A percentile compares a stretch with the other conserved stretches of the same genome.
phyloP scores from a whole-genome alignment of 371 early-diverging fungal genomes.

The Lichtheimia corymbifera region DNA sequence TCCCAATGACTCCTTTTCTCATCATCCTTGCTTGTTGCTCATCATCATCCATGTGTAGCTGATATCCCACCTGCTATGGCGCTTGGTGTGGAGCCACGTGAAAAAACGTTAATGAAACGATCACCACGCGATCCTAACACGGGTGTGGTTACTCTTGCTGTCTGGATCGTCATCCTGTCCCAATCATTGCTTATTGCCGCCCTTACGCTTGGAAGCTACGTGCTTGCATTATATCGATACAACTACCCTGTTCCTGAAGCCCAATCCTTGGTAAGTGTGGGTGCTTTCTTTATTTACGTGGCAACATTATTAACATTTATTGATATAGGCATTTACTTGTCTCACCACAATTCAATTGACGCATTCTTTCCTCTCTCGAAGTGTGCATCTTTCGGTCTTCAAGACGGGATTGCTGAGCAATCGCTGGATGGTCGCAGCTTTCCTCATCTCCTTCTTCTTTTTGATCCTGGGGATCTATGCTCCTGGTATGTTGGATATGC shows the following conservation, averaged over 20 bases:
- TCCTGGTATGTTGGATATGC: constrained; percentile 47
- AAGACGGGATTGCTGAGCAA: constrained; percentile 71
- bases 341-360: constrained; percentile 79
- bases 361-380: constrained; percentile 80
- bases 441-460: constrained; percentile 59
- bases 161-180: constrained; percentile 29
- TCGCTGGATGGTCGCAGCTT: constrained; percentile 73
- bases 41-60: constrained; percentile 12
- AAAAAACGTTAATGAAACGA: constrained; percentile 73
- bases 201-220: constrained; percentile 55
- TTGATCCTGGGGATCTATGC: constrained; percentile 75
- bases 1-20: constrained; percentile 22
- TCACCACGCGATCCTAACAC: constrained; percentile 67
- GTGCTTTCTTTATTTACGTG: not conserved
- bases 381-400: constrained; percentile 71
- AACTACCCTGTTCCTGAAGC: constrained; percentile 20
- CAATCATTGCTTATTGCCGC: constrained; percentile 60
- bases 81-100: constrained; percentile 79
- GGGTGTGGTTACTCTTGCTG: constrained; percentile 54
- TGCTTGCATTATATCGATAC: constrained; percentile 51
- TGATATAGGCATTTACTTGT: constrained; percentile 64
- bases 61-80: constrained; percentile 80
- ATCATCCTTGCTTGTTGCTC: not conserved
- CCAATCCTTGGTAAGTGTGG: constrained; percentile 27
- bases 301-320: not conserved